Conservation (phyloP, 2,329 filamentous ascomycete genomes). For the Aspergillus pseudotamarii region DNA sequence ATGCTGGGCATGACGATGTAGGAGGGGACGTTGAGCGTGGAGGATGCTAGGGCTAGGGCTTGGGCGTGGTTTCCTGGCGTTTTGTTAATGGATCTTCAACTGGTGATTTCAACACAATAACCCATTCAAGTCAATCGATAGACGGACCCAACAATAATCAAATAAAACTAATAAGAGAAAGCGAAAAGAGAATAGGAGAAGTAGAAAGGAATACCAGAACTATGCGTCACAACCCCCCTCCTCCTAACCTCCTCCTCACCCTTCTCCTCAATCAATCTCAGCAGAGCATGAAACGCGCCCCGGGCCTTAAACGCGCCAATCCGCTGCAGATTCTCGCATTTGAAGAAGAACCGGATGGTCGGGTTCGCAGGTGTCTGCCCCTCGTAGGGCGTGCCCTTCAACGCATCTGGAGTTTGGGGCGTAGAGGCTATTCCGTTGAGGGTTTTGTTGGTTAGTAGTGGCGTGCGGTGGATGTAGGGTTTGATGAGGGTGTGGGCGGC, state of each 20-base stretch:
- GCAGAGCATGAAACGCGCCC: slow-evolving; percentile 85
- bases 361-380: slow-evolving; percentile 64
- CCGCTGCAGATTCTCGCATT: slow-evolving; percentile 90
- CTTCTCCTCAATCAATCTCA: slow-evolving; percentile 65
- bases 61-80: slow-evolving; percentile 85
- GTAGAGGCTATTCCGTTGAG: slow-evolving; percentile 75
- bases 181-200: neutral
- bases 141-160: neutral
- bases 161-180: neutral
- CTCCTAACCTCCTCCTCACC: slow-evolving; percentile 63
- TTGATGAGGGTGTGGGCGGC: slow-evolving; percentile 73
- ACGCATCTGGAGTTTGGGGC: slow-evolving; percentile 58
- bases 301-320: slow-evolving; percentile 91
- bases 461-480: slow-evolving; percentile 78
- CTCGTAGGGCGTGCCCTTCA: slow-evolving; percentile 61
- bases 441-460: slow-evolving; percentile 77
- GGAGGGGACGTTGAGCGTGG: slow-evolving; percentile 71
- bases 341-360: slow-evolving; percentile 79
- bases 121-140: neutral
- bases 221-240: slow-evolving; percentile 85
- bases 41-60: slow-evolving; percentile 83
- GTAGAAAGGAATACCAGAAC: slow-evolving; percentile 64
- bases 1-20: slow-evolving; percentile 94
- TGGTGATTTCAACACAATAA: neutral
- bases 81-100: neutral